Percentiles rank a stretch among this genome's conserved stretches.
These are phyloP conservation scores for Stemphylium lycopersici DNA, from an alignment of 2,329 filamentous ascomycete genomes.

Conservation along the genomic window DNA sequence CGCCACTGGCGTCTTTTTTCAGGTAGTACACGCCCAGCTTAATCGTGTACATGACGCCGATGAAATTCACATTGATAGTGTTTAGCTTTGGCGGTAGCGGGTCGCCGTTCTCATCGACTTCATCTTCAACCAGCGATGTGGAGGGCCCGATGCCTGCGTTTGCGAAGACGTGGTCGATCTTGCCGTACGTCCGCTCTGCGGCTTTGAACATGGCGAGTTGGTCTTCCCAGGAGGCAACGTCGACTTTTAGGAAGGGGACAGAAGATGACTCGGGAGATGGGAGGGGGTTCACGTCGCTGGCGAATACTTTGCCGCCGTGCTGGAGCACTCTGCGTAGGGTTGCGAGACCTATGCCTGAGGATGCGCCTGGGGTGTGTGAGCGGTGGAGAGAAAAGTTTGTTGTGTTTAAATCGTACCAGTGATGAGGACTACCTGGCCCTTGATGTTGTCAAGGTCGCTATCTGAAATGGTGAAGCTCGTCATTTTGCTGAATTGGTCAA, in stretches of 20 bases:
- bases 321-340: conserved; percentile 60
- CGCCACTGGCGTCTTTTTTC: conserved; percentile 31
- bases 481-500: conserved; percentile 13
- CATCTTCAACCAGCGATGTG: conserved; percentile 34
- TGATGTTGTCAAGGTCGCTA: conserved; percentile 51
- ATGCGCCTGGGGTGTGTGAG: conserved; percentile 53
- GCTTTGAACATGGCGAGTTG: conserved; percentile 60
- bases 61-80: conserved; percentile 39
- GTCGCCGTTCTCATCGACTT: conserved; percentile 38
- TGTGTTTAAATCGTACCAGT: conserved; percentile 50
- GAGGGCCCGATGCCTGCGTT: conserved; percentile 40
- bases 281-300: conserved; percentile 59
- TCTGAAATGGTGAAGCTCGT: conserved; percentile 55
- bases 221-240: conserved; percentile 56
- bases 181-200: conserved; percentile 50
- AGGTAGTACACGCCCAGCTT: conserved; percentile 39
- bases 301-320: conserved; percentile 62
- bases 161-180: conserved; percentile 55
- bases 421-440: conserved; percentile 60
- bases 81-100: conserved; percentile 33
- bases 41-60: conserved; percentile 37
- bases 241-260: conserved; percentile 33
- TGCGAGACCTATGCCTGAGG: conserved; percentile 66
- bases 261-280: conserved; percentile 31
- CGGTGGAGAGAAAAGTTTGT: background rate